Conservation (phyloP, 352 stramenopile species). For the Phytophthora syringae region DNA sequence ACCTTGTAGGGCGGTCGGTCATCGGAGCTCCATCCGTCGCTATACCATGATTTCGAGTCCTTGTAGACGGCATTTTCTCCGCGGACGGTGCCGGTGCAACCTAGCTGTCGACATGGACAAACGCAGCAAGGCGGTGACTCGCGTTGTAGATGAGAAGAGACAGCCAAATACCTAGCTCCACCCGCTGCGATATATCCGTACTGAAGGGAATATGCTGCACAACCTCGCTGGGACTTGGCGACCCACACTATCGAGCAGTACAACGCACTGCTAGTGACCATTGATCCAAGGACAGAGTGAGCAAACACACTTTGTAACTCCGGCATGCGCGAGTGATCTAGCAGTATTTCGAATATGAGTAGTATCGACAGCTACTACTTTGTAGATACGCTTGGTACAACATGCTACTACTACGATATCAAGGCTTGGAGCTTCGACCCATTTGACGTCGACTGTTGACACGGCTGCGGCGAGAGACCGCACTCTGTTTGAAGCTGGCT, state of each 20-base stretch:
- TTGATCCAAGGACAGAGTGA: conserved; percentile 21
- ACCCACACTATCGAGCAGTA: conserved; percentile 31
- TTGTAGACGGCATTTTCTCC: too few relatives aligned
- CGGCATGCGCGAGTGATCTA: conserved; percentile 12
- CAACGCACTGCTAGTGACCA: conserved; percentile 34
- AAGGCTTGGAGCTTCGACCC: conserved; percentile 11
- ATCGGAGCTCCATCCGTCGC: neutral
- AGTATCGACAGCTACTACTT: conserved; percentile 2
- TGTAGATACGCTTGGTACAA: conserved; percentile 6
- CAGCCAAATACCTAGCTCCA: neutral
- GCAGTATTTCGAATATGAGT: conserved; percentile 24
- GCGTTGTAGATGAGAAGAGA: conserved; percentile 14
- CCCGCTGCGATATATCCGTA: conserved; percentile 1
- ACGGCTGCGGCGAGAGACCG: conserved; percentile 28
- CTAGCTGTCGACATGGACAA: conserved; percentile 11
- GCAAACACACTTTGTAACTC: conserved; percentile 13
- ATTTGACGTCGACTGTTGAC: conserved; percentile 27
- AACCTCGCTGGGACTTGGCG: conserved; percentile 30
- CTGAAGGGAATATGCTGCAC: conserved; percentile 27
- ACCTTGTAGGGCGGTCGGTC: neutral
- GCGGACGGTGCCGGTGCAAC: conserved; percentile 4
- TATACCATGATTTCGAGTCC: too few relatives aligned
- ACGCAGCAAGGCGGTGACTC: conserved; percentile 17
- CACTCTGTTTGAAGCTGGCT: conserved; percentile 28
- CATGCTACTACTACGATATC: neutral